A percentile compares a stretch with the other conserved stretches of the same genome.
phyloP scores from a whole-genome alignment of 2,329 filamentous ascomycete genomes.

The Trichoderma endophyticum region DNA sequence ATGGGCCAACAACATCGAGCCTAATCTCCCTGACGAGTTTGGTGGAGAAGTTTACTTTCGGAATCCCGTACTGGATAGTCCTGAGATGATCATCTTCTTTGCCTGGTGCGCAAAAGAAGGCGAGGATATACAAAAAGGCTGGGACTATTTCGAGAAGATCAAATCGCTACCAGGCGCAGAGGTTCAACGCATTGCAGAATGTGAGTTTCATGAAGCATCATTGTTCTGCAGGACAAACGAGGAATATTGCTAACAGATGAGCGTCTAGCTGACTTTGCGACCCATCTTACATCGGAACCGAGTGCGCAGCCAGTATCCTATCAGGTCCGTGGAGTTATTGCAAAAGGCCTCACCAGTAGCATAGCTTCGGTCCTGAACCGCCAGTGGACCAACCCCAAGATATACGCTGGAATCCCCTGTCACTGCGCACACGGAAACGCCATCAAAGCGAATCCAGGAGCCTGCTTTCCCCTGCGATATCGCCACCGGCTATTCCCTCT shows the following conservation, averaged over 20 bases:
- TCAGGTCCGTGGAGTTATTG: not conserved
- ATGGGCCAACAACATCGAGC: not conserved
- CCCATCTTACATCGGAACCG: not conserved
- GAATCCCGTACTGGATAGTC: not conserved
- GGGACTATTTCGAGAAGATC: not conserved
- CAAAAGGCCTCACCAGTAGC: not conserved
- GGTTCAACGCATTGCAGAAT: not conserved
- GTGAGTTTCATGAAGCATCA: not conserved
- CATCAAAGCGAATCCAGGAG: not conserved
- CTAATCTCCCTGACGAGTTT: not conserved
- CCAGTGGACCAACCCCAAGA: not conserved
- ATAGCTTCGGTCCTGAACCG: not conserved
- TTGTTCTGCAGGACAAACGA: too few relatives aligned
- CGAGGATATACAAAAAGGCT: not conserved
- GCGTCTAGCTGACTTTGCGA: not conserved
- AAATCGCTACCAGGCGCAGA: not conserved
- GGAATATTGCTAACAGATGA: too few relatives aligned
- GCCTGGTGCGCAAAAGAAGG: constrained; percentile 1
- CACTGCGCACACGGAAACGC: not conserved
- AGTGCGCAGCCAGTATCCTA: not conserved
- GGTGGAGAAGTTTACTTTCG: constrained; percentile 3
- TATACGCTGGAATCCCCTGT: not conserved
- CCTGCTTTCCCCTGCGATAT: not conserved
- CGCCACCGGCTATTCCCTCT: not conserved
- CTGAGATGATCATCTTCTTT: not conserved